Evolutionary conservation across 176 grass and related monocot genomes (phyloP).

Genomic region (Dendrocalamus sinicus): DNA sequence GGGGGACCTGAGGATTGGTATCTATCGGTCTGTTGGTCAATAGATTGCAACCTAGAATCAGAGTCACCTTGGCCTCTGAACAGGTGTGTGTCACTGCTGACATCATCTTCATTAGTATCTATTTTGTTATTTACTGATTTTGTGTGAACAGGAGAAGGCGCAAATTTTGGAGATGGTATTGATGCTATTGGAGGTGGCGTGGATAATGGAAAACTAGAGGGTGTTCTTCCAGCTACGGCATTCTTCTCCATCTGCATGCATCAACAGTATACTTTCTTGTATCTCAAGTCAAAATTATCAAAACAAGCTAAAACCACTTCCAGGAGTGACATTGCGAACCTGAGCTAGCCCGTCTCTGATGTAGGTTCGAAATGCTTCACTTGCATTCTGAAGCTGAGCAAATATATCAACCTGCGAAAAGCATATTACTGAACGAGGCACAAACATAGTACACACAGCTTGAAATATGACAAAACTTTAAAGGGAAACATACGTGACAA

Average conservation of each 20-base stretch:
- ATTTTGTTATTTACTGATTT: constrained; percentile 67
- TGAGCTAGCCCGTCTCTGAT: constrained; percentile 95
- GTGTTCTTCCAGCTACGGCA: constrained; percentile 78
- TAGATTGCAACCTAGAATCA: constrained; percentile 57
- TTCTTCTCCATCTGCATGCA: constrained; percentile 94
- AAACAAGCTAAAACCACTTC: not conserved
- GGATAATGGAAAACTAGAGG: constrained; percentile 84
- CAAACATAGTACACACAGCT: not conserved
- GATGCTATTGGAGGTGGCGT: constrained; percentile 91
- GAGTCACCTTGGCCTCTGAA: constrained; percentile 60
- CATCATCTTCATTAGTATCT: constrained; percentile 59
- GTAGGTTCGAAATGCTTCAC: constrained; percentile 98
- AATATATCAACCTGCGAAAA: constrained; percentile 93
- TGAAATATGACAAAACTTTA: not conserved
- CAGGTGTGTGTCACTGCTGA: constrained; percentile 33
- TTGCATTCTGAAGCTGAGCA: constrained; percentile 98
- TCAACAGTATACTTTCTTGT: constrained; percentile 10
- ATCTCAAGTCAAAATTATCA: not conserved
- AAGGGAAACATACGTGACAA: not conserved
- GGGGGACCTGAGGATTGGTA: constrained; percentile 70
- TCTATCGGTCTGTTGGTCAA: constrained; percentile 54
- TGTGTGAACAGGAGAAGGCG: constrained; percentile 85
- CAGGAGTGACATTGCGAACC: constrained; percentile 49
- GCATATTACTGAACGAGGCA: constrained; percentile 20
- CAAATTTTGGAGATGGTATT: constrained; percentile 89